These are phyloP conservation scores for Talaromyces atroroseus DNA, from an alignment of 2,329 filamentous ascomycete genomes.

Conservation along the genomic window DNA sequence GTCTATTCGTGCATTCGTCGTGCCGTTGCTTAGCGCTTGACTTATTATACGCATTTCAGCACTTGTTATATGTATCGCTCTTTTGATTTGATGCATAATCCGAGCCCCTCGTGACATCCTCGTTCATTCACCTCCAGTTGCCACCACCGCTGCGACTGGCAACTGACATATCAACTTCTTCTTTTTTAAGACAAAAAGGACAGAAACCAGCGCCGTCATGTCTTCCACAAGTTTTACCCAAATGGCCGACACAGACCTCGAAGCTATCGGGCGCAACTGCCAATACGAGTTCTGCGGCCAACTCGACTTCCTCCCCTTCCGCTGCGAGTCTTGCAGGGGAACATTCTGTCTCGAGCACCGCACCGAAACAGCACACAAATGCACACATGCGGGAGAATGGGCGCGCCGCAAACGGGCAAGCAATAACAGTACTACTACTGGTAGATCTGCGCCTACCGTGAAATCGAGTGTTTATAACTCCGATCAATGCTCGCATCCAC, in stretches of 20 bases:
- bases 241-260: constrained; percentile 61
- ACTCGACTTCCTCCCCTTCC: constrained; percentile 92
- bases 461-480: constrained; percentile 55
- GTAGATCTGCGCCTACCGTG: constrained; percentile 19
- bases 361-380: constrained; percentile 73
- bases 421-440: constrained; percentile 16
- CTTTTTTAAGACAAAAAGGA: neutral
- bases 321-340: constrained; percentile 77
- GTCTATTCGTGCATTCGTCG: neutral
- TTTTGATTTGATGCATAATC: neutral
- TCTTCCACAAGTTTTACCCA: constrained; percentile 28
- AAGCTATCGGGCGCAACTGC: constrained; percentile 85
- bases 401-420: constrained; percentile 43
- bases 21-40: neutral
- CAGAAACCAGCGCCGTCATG: neutral
- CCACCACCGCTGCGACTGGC: neutral
- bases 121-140: neutral
- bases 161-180: neutral
- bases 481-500: constrained; percentile 44
- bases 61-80: neutral
- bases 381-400: constrained; percentile 57
- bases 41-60: neutral
- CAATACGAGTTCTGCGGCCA: constrained; percentile 86
- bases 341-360: constrained; percentile 95
- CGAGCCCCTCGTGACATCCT: neutral